Evolutionary conservation across 306 rosid genomes (phyloP).

Genomic region (Abrus precatorius): DNA sequence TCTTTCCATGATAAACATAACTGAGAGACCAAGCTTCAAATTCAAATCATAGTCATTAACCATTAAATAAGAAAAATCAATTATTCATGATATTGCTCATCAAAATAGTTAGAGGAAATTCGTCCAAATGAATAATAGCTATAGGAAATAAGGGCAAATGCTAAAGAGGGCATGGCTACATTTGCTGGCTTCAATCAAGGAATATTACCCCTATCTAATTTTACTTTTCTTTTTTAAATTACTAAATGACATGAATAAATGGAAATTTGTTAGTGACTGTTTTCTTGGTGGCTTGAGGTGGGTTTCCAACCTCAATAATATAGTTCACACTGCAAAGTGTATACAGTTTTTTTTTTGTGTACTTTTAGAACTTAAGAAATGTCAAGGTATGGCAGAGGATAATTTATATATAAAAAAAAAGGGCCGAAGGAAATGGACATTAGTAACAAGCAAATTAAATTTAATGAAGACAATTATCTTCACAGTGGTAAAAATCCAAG

Average conservation of each 20-base stretch:
- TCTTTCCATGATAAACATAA: slow-evolving; percentile 4
- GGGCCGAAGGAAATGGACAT: background rate
- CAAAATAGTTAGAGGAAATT: background rate
- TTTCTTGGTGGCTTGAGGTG: slow-evolving; percentile 8
- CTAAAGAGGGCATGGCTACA: background rate
- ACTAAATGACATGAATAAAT: background rate
- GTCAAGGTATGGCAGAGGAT: slow-evolving; percentile 1
- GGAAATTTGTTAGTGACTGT: background rate
- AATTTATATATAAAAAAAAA: background rate
- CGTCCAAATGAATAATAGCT: background rate
- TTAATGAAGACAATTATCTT: background rate
- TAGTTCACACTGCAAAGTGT: background rate
- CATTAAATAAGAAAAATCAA: slow-evolving; percentile 10
- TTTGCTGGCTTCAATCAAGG: background rate
- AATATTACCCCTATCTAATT: background rate
- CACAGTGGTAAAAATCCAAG: too few species aligned
- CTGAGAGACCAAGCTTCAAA: slow-evolving; percentile 9
- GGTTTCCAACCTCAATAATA: slow-evolving; percentile 1
- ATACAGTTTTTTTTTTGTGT: background rate
- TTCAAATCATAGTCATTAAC: slow-evolving; percentile 22
- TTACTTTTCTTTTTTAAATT: background rate
- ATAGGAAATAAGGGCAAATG: slow-evolving; percentile 31
- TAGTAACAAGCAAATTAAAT: background rate
- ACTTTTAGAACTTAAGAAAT: background rate
- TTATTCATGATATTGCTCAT: background rate